Base-by-base conservation (phyloP, 2,329 filamentous ascomycete species). In the Aspergillus ochraceoroseus region DNA sequence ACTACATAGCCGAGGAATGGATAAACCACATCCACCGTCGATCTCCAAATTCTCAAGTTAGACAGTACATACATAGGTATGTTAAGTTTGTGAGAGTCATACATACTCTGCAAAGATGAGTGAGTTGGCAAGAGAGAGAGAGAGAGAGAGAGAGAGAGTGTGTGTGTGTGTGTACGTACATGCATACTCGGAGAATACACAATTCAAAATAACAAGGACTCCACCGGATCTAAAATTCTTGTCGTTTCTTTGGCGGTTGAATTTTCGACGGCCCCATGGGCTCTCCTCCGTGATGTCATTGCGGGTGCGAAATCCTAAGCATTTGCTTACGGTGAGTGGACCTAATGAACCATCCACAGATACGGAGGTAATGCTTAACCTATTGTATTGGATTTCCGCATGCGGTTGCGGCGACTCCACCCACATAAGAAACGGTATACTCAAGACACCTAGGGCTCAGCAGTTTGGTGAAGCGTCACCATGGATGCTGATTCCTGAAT, bases 291-390 rank as follows among this genome's bases (percentile, higher is more conserved):
- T 48, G 46, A 41, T 35, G 32, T 41, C 31, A 35, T 12, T 22
- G 38, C 33, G 38, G 38, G 15, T 20, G 34, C 23, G 7, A n/a
- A n/a, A n/a, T n/a, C n/a, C n/a, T 3, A 7, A 34, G 17, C 15
- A 38, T 11, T 42, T 42, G 44, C 43, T 32, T n/a, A n/a, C n/a
- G n/a, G n/a, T n/a, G n/a, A n/a, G 35, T 48, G 48, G 46, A 35
- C 30, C 41, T n/a, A 14, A 11, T 19, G 52, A 49, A 51, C 52
- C 48, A 43, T 46, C 38, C 38, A 27, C 40, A 38, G 47, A 44
- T n/a, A n/a, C n/a, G n/a, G n/a, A n/a, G n/a, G n/a, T 46, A 55
- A 62, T 60, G 58, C 57, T 61, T 62, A 59, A 54, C 51, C 43
- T 33, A 52, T 38, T 45, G 41, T 56, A 44, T 54, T 57, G 56